Percentiles rank a stretch among this genome's conserved stretches.
These are phyloP conservation scores for Aegilops tauschii DNA, from an alignment of 176 grass and related monocot genomes.

Conservation along the genomic window DNA sequence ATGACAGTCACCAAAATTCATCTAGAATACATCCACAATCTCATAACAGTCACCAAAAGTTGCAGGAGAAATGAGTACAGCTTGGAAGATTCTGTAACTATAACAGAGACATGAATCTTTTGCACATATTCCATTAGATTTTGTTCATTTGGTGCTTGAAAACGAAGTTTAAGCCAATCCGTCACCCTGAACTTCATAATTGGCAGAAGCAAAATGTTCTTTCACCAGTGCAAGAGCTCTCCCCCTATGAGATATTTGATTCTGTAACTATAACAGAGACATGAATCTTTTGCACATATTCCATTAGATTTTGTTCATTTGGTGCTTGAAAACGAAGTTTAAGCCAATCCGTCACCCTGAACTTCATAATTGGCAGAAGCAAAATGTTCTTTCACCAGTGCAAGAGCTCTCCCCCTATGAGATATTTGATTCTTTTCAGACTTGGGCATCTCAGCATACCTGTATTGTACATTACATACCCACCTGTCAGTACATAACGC, in stretches of 20 bases:
- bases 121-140: no score
- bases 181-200: constrained; percentile 50
- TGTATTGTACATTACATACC: constrained; percentile 20
- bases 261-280: no score
- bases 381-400: constrained; percentile 86
- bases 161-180: constrained; percentile 25
- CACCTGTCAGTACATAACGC: background rate
- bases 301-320: no score
- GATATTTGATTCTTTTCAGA: constrained; percentile 94
- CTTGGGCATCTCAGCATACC: constrained; percentile 94
- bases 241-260: constrained; percentile 78
- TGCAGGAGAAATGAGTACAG: no score
- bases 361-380: constrained; percentile 61
- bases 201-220: constrained; percentile 71
- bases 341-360: constrained; percentile 41
- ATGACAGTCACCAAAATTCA: no score
- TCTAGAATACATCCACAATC: no score
- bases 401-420: constrained; percentile 75
- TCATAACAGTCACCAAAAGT: background rate
- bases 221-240: constrained; percentile 84
- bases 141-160: no score
- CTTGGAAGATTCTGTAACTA: no score
- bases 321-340: background rate
- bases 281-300: no score
- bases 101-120: no score